phyloP scores from a whole-genome alignment of 208 protist genomes.

The Leishmania tarentolae region DNA sequence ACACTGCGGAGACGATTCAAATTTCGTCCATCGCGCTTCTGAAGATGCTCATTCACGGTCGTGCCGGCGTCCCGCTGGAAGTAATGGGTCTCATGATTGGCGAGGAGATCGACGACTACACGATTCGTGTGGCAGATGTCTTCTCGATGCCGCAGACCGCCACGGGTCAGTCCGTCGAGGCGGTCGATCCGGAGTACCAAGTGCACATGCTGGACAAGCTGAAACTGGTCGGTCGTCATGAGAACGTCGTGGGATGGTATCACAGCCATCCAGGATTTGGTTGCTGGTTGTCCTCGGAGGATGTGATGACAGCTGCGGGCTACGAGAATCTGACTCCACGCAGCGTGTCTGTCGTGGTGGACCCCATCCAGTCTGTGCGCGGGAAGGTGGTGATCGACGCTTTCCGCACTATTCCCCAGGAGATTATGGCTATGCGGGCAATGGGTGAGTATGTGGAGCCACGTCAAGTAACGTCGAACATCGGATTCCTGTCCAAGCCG shows the following conservation, averaged over 20 bases:
- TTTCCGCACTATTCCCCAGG: constrained; percentile 97
- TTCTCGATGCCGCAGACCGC: constrained; percentile 99
- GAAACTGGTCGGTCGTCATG: constrained; percentile 97
- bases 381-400: constrained; percentile 99
- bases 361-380: constrained; percentile 99
- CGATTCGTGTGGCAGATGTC: constrained; percentile 98
- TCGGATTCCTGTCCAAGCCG: constrained; percentile 99
- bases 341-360: constrained; percentile 99
- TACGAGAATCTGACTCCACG: constrained; percentile 98
- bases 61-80: constrained; percentile 99
- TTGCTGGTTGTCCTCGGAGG: constrained; percentile 99
- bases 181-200: constrained; percentile 99
- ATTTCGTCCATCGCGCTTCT: constrained; percentile 99
- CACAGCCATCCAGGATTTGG: constrained; percentile 99
- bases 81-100: constrained; percentile 99
- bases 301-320: constrained; percentile 98
- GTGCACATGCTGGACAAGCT: constrained; percentile 99
- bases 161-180: constrained; percentile 98
- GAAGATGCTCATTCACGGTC: constrained; percentile 99
- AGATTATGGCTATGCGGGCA: constrained; percentile 91
- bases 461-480: constrained; percentile 99
- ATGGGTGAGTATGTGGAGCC: constrained; percentile 88
- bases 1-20: constrained; percentile 99
- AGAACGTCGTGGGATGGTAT: constrained; percentile 99
- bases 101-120: constrained; percentile 99